Conservation (phyloP, 768 basidiomycete genomes). For the Mycena latifolia region DNA sequence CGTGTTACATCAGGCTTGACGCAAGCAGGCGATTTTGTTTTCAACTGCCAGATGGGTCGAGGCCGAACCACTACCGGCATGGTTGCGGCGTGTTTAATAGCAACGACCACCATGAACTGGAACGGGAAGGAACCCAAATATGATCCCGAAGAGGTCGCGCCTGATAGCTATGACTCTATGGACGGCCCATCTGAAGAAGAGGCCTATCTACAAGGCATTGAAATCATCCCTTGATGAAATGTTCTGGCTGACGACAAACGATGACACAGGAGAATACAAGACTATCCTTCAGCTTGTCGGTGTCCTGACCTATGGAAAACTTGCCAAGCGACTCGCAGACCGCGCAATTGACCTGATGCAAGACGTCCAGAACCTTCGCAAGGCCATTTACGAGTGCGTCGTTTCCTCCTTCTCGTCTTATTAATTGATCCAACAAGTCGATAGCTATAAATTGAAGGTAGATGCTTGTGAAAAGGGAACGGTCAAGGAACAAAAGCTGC, state of each 20-base stretch:
- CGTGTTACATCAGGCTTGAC: slow-evolving; percentile 72
- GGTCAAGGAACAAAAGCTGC: slow-evolving; percentile 80
- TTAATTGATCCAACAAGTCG: slow-evolving; percentile 7
- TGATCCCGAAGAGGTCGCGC: slow-evolving; percentile 42
- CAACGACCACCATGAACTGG: slow-evolving; percentile 75
- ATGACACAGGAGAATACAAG: slow-evolving; percentile 90
- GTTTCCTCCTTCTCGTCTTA: background rate
- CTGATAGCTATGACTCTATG: slow-evolving; percentile 72
- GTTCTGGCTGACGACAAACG: background rate
- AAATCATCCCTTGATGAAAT: background rate
- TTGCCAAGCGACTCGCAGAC: slow-evolving; percentile 92
- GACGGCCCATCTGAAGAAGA: slow-evolving; percentile 91
- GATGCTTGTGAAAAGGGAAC: slow-evolving; percentile 87
- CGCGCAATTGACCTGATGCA: slow-evolving; percentile 92
- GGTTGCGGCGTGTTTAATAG: slow-evolving; percentile 90
- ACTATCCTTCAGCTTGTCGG: slow-evolving; percentile 95
- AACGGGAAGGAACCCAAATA: slow-evolving; percentile 56
- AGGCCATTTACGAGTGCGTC: slow-evolving; percentile 93
- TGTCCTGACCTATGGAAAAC: slow-evolving; percentile 91
- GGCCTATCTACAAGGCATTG: slow-evolving; percentile 85
- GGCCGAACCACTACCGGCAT: slow-evolving; percentile 96
- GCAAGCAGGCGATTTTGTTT: slow-evolving; percentile 82
- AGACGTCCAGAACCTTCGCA: slow-evolving; percentile 96
- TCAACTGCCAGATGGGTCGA: slow-evolving; percentile 98
- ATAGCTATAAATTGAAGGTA: slow-evolving; percentile 91